Evolutionary conservation across 1,284 basidiomycete species (phyloP).

Genomic region (Hypsizygus ulmarius): DNA sequence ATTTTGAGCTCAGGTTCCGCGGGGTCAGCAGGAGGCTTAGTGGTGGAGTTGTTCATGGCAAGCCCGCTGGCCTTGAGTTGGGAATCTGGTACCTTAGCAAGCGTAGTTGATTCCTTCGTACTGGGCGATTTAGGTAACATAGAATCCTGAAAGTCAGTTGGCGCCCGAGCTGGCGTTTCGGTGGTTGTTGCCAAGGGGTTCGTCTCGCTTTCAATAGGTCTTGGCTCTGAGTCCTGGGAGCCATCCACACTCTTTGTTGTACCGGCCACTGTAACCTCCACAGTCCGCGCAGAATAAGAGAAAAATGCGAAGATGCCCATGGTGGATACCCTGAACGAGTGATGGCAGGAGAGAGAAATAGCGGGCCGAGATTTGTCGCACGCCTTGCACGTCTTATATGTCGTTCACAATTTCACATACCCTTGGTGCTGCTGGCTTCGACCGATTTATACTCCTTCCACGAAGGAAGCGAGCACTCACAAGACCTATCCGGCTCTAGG

Average conservation of each 20-base stretch:
- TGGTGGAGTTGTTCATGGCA: background rate
- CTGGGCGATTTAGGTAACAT: background rate
- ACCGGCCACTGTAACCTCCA: background rate
- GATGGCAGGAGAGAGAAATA: background rate
- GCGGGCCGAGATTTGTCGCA: background rate
- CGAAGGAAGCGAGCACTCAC: too few relatives aligned
- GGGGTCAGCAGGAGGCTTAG: background rate
- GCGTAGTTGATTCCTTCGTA: background rate
- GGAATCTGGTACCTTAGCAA: slow-evolving; percentile 1
- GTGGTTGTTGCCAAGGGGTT: background rate
- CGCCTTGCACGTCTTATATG: background rate
- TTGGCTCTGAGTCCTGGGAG: slow-evolving; percentile 1
- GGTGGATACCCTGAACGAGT: background rate
- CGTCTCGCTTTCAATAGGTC: background rate
- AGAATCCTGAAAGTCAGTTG: background rate
- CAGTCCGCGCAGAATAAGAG: slow-evolving; percentile 10
- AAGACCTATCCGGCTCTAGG: too few relatives aligned
- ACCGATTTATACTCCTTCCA: too few relatives aligned
- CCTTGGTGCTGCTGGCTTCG: too few relatives aligned
- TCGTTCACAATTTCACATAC: background rate
- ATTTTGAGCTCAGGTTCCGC: slow-evolving; percentile 3
- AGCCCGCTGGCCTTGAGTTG: slow-evolving; percentile 5
- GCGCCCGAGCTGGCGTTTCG: background rate
- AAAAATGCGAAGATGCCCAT: slow-evolving; percentile 15
- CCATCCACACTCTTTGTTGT: background rate